These are phyloP conservation scores for Ophiognomonia clavigignenti-juglandacearum DNA, from an alignment of 2,329 filamentous ascomycete genomes.

Conservation along the genomic window DNA sequence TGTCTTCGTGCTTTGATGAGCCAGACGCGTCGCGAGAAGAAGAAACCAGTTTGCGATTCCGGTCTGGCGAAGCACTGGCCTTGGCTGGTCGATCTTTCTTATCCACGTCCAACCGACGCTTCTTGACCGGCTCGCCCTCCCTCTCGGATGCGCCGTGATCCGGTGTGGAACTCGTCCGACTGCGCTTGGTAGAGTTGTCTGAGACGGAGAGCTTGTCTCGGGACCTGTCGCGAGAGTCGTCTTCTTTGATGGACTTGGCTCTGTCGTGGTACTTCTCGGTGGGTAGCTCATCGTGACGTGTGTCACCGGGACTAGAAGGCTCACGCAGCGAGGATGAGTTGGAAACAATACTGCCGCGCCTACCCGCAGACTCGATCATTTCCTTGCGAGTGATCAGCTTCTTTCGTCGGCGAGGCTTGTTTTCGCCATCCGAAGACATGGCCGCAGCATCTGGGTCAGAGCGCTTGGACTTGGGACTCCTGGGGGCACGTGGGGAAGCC, in stretches of 20 bases:
- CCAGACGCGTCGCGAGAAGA: constrained; percentile 34
- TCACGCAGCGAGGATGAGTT: constrained; percentile 50
- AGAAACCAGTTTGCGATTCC: constrained; percentile 35
- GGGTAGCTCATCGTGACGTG: constrained; percentile 45
- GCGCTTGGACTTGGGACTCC: constrained; percentile 46
- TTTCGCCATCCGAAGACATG: constrained; percentile 52
- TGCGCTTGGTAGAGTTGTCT: constrained; percentile 51
- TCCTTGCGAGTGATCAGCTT: constrained; percentile 62
- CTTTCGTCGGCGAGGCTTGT: constrained; percentile 49
- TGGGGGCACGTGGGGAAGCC: constrained; percentile 43
- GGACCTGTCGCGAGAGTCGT: constrained; percentile 44
- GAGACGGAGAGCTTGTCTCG: constrained; percentile 44
- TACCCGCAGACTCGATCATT: constrained; percentile 45
- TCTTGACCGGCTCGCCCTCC: constrained; percentile 51
- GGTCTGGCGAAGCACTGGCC: constrained; percentile 40
- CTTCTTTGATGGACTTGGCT: constrained; percentile 56
- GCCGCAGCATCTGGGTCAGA: constrained; percentile 49
- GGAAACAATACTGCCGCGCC: constrained; percentile 54
- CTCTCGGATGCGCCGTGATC: constrained; percentile 48
- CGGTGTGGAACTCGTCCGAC: constrained; percentile 55
- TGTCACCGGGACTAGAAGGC: constrained; percentile 47
- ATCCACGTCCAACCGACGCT: constrained; percentile 53
- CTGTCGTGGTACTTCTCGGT: constrained; percentile 55
- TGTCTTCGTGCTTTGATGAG: constrained; percentile 24
- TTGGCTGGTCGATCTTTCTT: constrained; percentile 44